Conservation (phyloP, 768 basidiomycete species). For the Tephrocybe rancida region DNA sequence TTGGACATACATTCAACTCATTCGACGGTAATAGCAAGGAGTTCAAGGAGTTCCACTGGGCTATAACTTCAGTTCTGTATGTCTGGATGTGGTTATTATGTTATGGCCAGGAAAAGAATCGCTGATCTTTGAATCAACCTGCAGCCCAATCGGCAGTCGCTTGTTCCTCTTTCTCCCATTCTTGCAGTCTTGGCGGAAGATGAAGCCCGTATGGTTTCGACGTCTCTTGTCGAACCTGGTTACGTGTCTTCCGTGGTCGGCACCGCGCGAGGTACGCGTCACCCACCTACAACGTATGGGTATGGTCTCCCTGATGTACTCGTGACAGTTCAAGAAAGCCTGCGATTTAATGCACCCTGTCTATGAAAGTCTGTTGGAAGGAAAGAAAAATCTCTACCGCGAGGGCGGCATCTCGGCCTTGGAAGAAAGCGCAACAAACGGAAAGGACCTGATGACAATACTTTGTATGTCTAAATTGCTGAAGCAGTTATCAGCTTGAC, state of each 20-base stretch:
- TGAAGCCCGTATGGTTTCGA: slow-evolving; percentile 24
- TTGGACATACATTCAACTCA: slow-evolving; percentile 21
- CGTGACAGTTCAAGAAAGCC: slow-evolving; percentile 22
- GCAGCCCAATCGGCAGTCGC: slow-evolving; percentile 23
- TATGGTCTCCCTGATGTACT: background rate
- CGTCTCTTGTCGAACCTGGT: slow-evolving; percentile 15
- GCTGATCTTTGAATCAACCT: background rate
- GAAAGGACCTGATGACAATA: slow-evolving; percentile 25
- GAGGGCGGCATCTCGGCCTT: slow-evolving; percentile 21
- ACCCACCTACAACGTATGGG: too few relatives aligned
- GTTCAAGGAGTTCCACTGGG: slow-evolving; percentile 20
- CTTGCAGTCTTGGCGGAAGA: slow-evolving; percentile 24
- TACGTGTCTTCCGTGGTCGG: slow-evolving; percentile 23
- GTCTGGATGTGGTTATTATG: background rate
- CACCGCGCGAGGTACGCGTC: slow-evolving; percentile 20
- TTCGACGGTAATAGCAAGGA: slow-evolving; percentile 18
- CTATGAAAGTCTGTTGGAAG: slow-evolving; percentile 16
- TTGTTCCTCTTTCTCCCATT: slow-evolving; percentile 26
- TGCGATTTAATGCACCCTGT: slow-evolving; percentile 24
- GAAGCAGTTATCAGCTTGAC: background rate
- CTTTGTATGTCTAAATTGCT: slow-evolving; percentile 17
- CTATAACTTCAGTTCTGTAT: slow-evolving; percentile 18
- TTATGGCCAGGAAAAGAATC: too few relatives aligned
- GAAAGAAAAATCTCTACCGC: slow-evolving; percentile 17
- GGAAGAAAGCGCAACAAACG: slow-evolving; percentile 18